Percentiles rank a stretch among this genome's conserved stretches.
Conservation (phyloP, 805 yeast genomes). For the Blastobotrys americana region DNA sequence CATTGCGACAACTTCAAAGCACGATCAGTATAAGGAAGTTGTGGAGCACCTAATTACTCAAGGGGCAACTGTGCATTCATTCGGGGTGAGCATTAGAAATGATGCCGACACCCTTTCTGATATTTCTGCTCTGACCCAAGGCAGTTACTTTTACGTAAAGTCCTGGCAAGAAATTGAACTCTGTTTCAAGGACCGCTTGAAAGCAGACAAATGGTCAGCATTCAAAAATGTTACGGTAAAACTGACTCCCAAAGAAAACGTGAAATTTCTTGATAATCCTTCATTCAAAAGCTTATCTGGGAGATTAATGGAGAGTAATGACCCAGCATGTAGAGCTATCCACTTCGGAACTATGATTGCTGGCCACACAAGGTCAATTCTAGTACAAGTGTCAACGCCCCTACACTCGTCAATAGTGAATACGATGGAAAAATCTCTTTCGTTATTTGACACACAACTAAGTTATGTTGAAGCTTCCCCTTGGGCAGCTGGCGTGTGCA, state of each 20-base stretch:
- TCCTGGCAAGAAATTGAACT: constrained; percentile 18
- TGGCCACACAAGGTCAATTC: constrained; percentile 10
- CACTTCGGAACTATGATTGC: constrained; percentile 10
- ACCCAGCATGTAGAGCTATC: not conserved
- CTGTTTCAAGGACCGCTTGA: constrained; percentile 16
- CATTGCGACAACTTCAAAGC: not conserved
- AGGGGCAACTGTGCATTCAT: constrained; percentile 16
- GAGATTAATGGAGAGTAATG: too few relatives aligned
- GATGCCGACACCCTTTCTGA: constrained; percentile 15
- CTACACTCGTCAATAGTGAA: not conserved
- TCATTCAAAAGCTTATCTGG: too few relatives aligned
- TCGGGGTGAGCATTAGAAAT: constrained; percentile 21
- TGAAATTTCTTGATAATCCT: constrained; percentile 8
- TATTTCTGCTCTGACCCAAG: constrained; percentile 13
- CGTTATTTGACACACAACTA: not conserved
- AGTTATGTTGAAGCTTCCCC: not conserved
- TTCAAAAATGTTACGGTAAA: constrained; percentile 13
- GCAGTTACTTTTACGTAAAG: constrained; percentile 18
- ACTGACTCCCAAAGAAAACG: constrained; percentile 12
- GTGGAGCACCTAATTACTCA: not conserved
- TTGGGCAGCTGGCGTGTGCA: not conserved
- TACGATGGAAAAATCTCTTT: not conserved
- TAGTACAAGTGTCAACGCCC: constrained; percentile 11
- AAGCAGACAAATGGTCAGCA: constrained; percentile 12
- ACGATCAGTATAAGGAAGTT: not conserved